Conservation (phyloP, 2,329 filamentous ascomycete genomes). For the Hymenotorrendiella dingleyae region DNA sequence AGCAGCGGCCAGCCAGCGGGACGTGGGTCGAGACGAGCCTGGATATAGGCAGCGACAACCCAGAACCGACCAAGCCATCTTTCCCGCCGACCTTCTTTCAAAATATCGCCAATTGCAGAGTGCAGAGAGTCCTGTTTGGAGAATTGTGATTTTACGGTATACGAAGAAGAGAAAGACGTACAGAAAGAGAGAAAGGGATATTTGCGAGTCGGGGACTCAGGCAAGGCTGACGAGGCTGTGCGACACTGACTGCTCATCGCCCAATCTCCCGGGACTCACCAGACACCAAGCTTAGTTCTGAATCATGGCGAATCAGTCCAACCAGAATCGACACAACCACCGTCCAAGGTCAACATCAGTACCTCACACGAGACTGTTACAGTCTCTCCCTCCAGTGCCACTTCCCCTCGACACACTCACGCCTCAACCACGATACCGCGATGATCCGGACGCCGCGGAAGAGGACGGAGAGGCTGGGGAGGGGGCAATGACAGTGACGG, state of each 20-base stretch:
- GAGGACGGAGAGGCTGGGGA: conserved; percentile 5
- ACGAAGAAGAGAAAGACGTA: too few species aligned
- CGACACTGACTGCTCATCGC: background rate
- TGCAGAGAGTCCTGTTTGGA: too few species aligned
- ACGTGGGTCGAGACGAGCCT: too few species aligned
- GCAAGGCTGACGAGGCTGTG: conserved; percentile 1
- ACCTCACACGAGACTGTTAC: conserved; percentile 17
- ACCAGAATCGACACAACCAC: conserved; percentile 1
- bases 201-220: background rate
- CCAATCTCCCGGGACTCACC: background rate
- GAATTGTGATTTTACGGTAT: too few species aligned
- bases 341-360: conserved; percentile 16
- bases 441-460: conserved; percentile 18
- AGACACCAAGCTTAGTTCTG: background rate
- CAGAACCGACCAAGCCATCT: too few species aligned
- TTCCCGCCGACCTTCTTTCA: too few species aligned
- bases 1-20: too few species aligned
- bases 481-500: background rate
- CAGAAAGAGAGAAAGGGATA: background rate
- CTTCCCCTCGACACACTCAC: conserved; percentile 7
- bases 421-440: conserved; percentile 17
- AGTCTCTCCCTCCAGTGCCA: conserved; percentile 22
- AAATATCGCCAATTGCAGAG: too few species aligned
- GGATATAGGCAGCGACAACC: too few species aligned
- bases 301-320: conserved; percentile 14